Percentiles rank a stretch among this genome's conserved stretches.
phyloP scores from a whole-genome alignment of 2,329 filamentous ascomycete species.

The Claviceps digitariae region DNA sequence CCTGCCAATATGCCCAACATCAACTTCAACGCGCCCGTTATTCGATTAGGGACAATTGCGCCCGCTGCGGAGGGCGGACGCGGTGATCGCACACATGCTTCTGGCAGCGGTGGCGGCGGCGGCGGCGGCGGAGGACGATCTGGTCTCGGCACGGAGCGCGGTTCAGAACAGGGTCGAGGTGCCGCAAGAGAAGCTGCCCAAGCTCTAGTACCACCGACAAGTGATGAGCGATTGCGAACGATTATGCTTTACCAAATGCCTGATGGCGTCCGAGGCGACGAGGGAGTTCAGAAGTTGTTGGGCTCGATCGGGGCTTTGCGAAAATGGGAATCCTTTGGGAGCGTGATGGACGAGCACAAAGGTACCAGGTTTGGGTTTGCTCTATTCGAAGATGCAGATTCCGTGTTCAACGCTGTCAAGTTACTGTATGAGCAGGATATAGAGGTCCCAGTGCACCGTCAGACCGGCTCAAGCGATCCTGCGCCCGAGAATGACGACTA shows the following conservation, averaged over 20 bases:
- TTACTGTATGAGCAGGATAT: slow-evolving; percentile 72
- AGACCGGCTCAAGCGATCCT: slow-evolving; percentile 34
- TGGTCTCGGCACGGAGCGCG: slow-evolving; percentile 48
- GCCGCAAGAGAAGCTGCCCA: slow-evolving; percentile 55
- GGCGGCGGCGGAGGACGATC: slow-evolving; percentile 27
- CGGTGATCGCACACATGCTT: slow-evolving; percentile 21
- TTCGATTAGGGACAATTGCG: slow-evolving; percentile 78
- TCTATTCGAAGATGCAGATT: slow-evolving; percentile 85
- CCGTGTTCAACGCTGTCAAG: slow-evolving; percentile 71
- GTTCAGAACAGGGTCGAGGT: slow-evolving; percentile 52
- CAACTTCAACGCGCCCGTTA: slow-evolving; percentile 95
- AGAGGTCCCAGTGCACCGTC: slow-evolving; percentile 68
- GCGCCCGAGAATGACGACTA: slow-evolving; percentile 30
- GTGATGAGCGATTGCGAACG: slow-evolving; percentile 82
- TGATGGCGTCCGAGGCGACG: slow-evolving; percentile 61
- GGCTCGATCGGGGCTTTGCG: slow-evolving; percentile 63
- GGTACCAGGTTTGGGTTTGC: slow-evolving; percentile 86
- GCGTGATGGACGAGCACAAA: slow-evolving; percentile 52
- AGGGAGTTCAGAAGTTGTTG: slow-evolving; percentile 66
- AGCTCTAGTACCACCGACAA: slow-evolving; percentile 65
- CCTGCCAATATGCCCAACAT: slow-evolving; percentile 91
- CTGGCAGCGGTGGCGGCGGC: slow-evolving; percentile 16
- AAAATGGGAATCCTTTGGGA: slow-evolving; percentile 68
- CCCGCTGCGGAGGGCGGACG: slow-evolving; percentile 30
- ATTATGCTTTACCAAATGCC: slow-evolving; percentile 83